Base-by-base conservation (phyloP, 1,284 basidiomycete species). In the Ceratobasidium sp. region DNA sequence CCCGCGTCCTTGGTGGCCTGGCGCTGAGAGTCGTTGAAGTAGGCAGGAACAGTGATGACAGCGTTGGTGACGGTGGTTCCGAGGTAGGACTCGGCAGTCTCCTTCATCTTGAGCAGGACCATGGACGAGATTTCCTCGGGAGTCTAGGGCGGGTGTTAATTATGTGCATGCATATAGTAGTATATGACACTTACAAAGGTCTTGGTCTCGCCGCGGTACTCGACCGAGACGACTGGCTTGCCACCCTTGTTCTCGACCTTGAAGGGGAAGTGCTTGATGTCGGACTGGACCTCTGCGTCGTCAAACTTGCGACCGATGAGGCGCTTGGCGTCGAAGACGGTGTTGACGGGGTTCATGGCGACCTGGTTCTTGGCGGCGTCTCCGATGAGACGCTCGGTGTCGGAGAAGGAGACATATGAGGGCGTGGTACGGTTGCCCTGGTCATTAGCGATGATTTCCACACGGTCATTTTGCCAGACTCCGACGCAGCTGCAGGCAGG, bases 1-100 rank as follows among this genome's bases (percentile, higher is more conserved):
- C 83, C 84, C 74, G 84, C 84, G 76, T 86, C 84, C 81, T 85
- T 85, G 78, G 84, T 85, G 42, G 84, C 84, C 78, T 85, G 84
- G 71, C 84, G 82, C 80, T 86, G 86, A 66, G 87, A 86, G 81
- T 88, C 86, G 80, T 89, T 89, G 86, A 92, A 91, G 85, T 91
- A 83, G 18, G 83, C 83, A 18, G 81, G 81, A 38, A 83, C 80
- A 56, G 81, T 82, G 77, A 85, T 79, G 74, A 85, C 83, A 72
- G 85, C 85, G 77, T 86, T 80, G 73, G 78, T 82, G 78, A 86
- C 81, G 66, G 78, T 79, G 53, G 75, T 77, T 64, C 86, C 86
- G 67, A 85, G 82, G 81, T 84, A 84, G 42, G 83, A 82, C 79
- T 85, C 84, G 64, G 84, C 83, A 44, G 82, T 84, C 79, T 84